Evolutionary conservation across 345 rosid genomes (phyloP).

Genomic region (Salix udensis): DNA sequence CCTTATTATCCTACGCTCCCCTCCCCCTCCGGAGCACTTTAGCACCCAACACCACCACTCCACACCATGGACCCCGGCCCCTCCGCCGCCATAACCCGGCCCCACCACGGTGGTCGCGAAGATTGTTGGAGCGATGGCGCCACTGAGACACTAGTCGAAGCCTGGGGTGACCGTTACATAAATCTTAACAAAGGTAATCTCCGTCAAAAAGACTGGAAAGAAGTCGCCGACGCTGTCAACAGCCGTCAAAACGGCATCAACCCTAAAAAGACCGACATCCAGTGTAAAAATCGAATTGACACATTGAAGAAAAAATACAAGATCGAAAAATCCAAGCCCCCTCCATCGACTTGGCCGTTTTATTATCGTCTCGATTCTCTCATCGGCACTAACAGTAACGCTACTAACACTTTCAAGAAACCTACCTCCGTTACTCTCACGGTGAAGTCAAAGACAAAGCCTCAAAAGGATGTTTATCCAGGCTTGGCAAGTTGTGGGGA

Average conservation of each 20-base stretch:
- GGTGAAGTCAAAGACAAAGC: conserved; percentile 4
- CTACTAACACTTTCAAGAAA: background rate
- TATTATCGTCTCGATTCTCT: conserved; percentile 21
- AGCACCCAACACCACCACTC: conserved; percentile 2
- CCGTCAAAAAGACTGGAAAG: conserved; percentile 27
- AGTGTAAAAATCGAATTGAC: conserved; percentile 20
- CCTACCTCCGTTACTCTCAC: background rate
- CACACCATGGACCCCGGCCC: conserved; percentile 22
- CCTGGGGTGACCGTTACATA: conserved; percentile 19
- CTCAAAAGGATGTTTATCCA: background rate
- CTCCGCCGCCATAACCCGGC: background rate
- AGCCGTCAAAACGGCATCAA: conserved; percentile 3
- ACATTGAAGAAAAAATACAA: conserved; percentile 17
- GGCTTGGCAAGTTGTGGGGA: background rate
- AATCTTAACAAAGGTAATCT: conserved; percentile 20
- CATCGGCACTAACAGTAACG: conserved; percentile 1
- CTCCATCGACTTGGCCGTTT: conserved; percentile 29
- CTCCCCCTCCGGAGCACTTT: conserved; percentile 13
- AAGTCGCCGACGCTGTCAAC: conserved; percentile 24
- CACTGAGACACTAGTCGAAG: conserved; percentile 14
- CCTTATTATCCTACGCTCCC: conserved; percentile 22
- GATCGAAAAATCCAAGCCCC: conserved; percentile 19
- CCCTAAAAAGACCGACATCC: conserved; percentile 12
- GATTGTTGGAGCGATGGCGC: conserved; percentile 29
- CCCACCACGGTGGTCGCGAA: conserved; percentile 16